Percentiles rank a stretch among this genome's conserved stretches.
phyloP scores from a whole-genome alignment of 495 filamentous ascomycete species.

The Aspergillus baeticus region DNA sequence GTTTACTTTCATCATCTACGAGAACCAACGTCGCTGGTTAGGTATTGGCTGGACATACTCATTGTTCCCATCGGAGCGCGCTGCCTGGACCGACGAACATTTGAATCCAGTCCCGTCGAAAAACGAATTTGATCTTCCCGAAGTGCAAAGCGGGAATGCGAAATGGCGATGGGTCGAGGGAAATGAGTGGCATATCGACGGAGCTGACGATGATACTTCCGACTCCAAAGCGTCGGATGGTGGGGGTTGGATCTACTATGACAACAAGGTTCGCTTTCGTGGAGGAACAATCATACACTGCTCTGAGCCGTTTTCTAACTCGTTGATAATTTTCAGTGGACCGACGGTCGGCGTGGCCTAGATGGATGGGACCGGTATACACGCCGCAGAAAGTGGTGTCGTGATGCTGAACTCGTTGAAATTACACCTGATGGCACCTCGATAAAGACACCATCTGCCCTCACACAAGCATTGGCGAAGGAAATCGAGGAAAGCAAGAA shows the following conservation, averaged over 20 bases:
- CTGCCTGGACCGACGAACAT: conserved; percentile 94
- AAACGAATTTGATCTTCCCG: conserved; percentile 81
- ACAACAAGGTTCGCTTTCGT: conserved; percentile 74
- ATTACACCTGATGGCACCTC: conserved; percentile 39
- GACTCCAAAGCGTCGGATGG: conserved; percentile 51
- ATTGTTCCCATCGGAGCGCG: conserved; percentile 82
- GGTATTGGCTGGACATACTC: conserved; percentile 93
- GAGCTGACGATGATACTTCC: conserved; percentile 50
- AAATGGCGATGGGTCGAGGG: conserved; percentile 87
- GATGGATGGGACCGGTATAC: conserved; percentile 97
- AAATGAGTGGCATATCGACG: conserved; percentile 86
- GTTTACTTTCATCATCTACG: conserved; percentile 94
- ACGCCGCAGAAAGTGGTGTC: conserved; percentile 89
- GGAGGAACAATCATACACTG: no score
- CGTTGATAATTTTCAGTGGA: conserved; percentile 60
- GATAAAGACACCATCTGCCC: conserved; percentile 27
- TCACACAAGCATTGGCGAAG: conserved; percentile 33
- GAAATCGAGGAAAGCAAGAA: conserved; percentile 18
- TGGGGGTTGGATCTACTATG: conserved; percentile 94
- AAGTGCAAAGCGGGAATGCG: conserved; percentile 77
- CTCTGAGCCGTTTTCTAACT: neutral
- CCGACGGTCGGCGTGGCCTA: conserved; percentile 80
- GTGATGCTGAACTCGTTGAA: conserved; percentile 94
- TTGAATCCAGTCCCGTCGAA: conserved; percentile 75
- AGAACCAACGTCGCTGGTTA: conserved; percentile 95